Conservation (phyloP, 768 basidiomycete genomes). For the Kwoniella pini region DNA sequence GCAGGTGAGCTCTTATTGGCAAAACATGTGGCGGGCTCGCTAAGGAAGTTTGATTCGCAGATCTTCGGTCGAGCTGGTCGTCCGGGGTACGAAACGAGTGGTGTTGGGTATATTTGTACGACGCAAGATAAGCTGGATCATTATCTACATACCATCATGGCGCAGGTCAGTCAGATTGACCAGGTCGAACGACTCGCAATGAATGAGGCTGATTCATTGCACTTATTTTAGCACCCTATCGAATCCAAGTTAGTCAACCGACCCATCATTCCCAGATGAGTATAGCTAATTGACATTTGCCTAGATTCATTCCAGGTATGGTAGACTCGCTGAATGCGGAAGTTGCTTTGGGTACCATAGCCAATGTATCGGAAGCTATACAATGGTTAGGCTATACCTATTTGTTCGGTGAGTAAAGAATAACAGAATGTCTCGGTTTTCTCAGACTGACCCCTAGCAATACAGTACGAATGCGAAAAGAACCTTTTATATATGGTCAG, state of each 20-base stretch:
- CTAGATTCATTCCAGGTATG: constrained; percentile 79
- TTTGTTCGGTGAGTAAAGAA: constrained; percentile 61
- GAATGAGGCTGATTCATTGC: background rate
- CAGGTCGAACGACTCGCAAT: background rate
- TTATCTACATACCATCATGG: constrained; percentile 82
- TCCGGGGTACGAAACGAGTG: constrained; percentile 69
- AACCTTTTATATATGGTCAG: constrained; percentile 80
- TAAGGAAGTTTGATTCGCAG: constrained; percentile 52
- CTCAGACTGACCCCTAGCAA: background rate
- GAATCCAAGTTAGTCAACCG: constrained; percentile 85
- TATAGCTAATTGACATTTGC: background rate
- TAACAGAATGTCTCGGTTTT: background rate
- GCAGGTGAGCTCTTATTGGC: constrained; percentile 55
- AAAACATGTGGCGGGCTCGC: no score
- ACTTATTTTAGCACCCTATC: constrained; percentile 71
- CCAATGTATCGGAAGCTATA: constrained; percentile 79
- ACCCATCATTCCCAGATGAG: background rate
- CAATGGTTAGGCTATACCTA: constrained; percentile 98
- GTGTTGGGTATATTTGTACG: constrained; percentile 96
- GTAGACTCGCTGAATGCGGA: constrained; percentile 93
- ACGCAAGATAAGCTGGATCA: constrained; percentile 88
- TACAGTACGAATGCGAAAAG: constrained; percentile 82
- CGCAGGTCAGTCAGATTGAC: constrained; percentile 63
- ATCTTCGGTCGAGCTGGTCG: constrained; percentile 94
- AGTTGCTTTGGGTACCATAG: constrained; percentile 89